Evolutionary conservation across 2,329 filamentous ascomycete species (phyloP), one percentile per base, ranked within the genome.

Genomic region (Salinomyces thailandicus): DNA sequence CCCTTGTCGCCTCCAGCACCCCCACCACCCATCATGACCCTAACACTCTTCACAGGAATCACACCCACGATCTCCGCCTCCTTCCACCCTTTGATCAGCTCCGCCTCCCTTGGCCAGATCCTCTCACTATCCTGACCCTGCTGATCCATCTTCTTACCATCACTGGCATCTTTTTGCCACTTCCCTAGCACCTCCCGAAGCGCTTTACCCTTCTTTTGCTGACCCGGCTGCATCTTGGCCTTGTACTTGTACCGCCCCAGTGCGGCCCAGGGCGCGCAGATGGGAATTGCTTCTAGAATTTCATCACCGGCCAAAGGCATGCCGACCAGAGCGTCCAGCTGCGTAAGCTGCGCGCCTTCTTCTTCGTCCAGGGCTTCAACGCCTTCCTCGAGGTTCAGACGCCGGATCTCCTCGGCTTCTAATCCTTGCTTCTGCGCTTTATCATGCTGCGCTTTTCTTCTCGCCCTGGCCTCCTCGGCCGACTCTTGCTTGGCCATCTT

Each of bases 121-220:
- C 73, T 75, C 65, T 93, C 85, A 8, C 67, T 69, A 51, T 68
- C 67, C 42, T 67, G 61, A 37, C 64, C 64, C 35, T 63, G 62
- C 37, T 61, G 50, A 39, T 71, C 67, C 5, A 63, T 42, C 16
- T 58, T 60, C 42, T 60, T 62, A 5, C 54, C 44, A 33, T 68
- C 68, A 36, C 66, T 68, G 5, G 77, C 73, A 33, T 77, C 85
- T 14, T 69, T 61, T 46, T 80, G 72, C 87, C 89, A 95, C 41
- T 74, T 73, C 33, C 79, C 77, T n/a, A 96, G 62, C 19, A 96
- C 80, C 61, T 96, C 89, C 57, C 84, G 85, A 32, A 94, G 77
- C 0, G 86, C 87, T 58, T 95, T 96, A 7, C 91, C 89, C 64
- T 94, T 94, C 70, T 96, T 98, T 45, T 80, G 72, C 0, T 77